Base-by-base conservation (phyloP, 139 green algal genomes). In the Deuterostichococcus epilithicus region DNA sequence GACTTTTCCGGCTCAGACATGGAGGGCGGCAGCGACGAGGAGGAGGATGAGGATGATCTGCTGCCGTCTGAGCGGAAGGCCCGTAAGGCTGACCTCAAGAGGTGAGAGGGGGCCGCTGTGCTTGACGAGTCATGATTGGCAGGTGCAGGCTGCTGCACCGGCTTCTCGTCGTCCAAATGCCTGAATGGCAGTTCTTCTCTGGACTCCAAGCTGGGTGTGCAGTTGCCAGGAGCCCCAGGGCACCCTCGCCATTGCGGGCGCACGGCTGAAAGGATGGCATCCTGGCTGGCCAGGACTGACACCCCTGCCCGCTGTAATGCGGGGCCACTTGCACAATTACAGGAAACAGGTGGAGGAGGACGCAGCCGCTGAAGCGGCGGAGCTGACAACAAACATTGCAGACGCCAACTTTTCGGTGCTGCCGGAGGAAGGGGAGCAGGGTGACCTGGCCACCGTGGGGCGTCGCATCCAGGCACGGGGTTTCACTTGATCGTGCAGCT, bases 381-480 rank as follows among this genome's bases (percentile, higher is more conserved):
- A 82, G 32, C 88, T 92, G 83, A 84, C 80, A 22, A 81, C 68
- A n/a, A 76, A 76, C 8, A 82, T 35, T 30, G 70, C 94, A 58
- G 86, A 93, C 59, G 91, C 87, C 28, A 92, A 93, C 87, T 83
- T 95, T 5, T 68, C 83, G 42, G 83, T 87, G 59, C 80, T 68
- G 68, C 30, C 79, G 15, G 87, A 88, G 76, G 69, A 60, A 2
- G 37, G 65, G 38, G 72, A 67, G 23, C 66, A 63, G 65, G 45
- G 10, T 5, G 78, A 76, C 52, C 66, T 60, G 22, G 69, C 32
- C 45, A 63, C 60, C 33, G 67, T 36, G 58, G 78, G 80, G 70
- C 76, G 80, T 15, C 78, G 84, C 70, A 89, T 88, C 44, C 83
- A 81, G 74, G 80, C 13, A 13, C 44, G 1, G 52, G 20, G n/a